phyloP scores from a whole-genome alignment of 306 rosid species.

The Quercus rubra region DNA sequence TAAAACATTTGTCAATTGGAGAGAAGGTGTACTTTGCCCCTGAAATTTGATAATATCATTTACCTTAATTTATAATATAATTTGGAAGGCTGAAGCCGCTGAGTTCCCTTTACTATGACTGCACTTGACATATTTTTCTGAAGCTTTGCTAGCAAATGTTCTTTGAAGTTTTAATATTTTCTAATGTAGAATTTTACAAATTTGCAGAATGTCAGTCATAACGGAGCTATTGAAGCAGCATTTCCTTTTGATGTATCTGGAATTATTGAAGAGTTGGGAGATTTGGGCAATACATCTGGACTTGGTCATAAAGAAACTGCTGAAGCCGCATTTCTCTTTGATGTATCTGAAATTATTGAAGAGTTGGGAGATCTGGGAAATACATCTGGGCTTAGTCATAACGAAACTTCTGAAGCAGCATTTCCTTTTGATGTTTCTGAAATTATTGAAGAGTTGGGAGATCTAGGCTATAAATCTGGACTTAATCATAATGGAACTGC shows the following conservation, averaged over 20 bases:
- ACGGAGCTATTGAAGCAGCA: conserved; percentile 11
- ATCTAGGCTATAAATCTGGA: conserved; percentile 12
- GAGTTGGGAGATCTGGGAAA: conserved; percentile 31
- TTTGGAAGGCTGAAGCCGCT: neutral
- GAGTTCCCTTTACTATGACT: neutral
- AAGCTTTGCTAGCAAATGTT: conserved; percentile 12
- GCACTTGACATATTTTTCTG: neutral
- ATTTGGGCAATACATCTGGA: conserved; percentile 13
- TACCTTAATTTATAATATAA: neutral
- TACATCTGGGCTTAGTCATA: neutral
- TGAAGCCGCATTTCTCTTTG: conserved; percentile 4
- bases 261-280: conserved; percentile 29
- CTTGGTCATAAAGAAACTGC: conserved; percentile 3
- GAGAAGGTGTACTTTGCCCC: neutral
- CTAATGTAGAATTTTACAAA: neutral
- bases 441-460: conserved; percentile 29
- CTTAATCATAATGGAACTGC: conserved; percentile 3
- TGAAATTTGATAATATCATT: neutral
- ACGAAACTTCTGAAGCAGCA: conserved; percentile 11
- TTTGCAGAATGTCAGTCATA: conserved; percentile 18
- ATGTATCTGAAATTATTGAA: conserved; percentile 22
- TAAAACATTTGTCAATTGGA: neutral
- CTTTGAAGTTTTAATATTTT: neutral
- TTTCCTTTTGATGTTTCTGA: conserved; percentile 15
- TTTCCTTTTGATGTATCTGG: conserved; percentile 15